These are phyloP conservation scores for Bruguiera hainesii DNA, from an alignment of 441 rosid genomes.

Conservation along the genomic window DNA sequence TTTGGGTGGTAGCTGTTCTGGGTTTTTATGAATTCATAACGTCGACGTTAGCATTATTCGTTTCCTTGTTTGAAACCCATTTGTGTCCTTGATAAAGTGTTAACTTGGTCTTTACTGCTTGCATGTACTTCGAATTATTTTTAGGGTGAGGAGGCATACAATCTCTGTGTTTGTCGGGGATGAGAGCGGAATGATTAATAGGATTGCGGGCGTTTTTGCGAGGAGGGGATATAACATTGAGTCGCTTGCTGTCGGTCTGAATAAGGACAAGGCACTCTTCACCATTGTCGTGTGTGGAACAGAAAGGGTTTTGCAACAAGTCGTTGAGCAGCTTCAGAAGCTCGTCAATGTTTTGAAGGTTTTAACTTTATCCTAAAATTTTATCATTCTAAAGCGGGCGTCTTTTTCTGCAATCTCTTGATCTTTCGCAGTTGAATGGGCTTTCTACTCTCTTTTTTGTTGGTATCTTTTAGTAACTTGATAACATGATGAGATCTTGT, in stretches of 20 bases:
- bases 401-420: neutral
- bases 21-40: neutral
- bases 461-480: neutral
- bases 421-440: neutral
- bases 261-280: conserved; percentile 80
- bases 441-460: neutral
- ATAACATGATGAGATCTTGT: no score
- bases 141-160: conserved; percentile 67
- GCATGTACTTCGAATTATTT: conserved; percentile 1
- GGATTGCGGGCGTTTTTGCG: conserved; percentile 90
- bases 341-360: conserved; percentile 89
- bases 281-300: conserved; percentile 84
- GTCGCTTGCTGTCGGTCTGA: conserved; percentile 86
- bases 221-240: conserved; percentile 89
- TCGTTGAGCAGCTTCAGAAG: conserved; percentile 79
- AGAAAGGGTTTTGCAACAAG: conserved; percentile 65
- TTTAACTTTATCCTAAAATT: neutral
- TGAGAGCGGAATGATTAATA: conserved; percentile 88
- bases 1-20: neutral
- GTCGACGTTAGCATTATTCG: neutral
- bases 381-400: neutral
- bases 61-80: neutral
- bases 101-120: neutral
- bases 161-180: conserved; percentile 86
- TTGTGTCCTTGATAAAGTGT: neutral